Evolutionary conservation across 2,329 filamentous ascomycete genomes (phyloP).

Genomic region (Penicillium sp.): DNA sequence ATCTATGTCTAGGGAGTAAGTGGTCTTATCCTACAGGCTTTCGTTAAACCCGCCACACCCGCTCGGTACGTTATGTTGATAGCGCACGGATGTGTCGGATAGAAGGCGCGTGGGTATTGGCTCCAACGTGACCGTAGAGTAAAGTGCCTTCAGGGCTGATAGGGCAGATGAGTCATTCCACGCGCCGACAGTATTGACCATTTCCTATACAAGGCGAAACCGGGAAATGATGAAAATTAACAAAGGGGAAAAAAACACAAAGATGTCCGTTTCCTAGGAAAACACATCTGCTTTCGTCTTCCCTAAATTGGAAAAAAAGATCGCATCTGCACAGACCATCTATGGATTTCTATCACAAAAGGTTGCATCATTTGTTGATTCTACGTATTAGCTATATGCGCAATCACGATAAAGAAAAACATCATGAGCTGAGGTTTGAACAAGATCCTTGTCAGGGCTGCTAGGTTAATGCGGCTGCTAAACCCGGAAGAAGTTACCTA

Average conservation of each 20-base stretch:
- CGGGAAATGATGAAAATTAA: no score
- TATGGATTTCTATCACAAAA: neutral
- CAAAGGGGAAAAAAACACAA: no score
- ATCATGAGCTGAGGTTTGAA: slow-evolving; percentile 1
- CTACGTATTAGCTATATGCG: neutral
- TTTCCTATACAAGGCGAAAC: no score
- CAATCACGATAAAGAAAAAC: neutral
- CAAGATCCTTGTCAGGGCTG: neutral
- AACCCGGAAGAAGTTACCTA: neutral
- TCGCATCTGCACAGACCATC: neutral
- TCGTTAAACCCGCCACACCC: slow-evolving; percentile 26
- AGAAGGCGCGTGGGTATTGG: slow-evolving; percentile 5
- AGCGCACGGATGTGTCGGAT: slow-evolving; percentile 22
- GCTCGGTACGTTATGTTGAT: slow-evolving; percentile 14
- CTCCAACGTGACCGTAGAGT: neutral
- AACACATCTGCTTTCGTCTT: no score
- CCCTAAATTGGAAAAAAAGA: no score
- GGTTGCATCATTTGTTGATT: neutral
- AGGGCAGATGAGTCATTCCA: neutral
- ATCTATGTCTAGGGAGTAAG: neutral
- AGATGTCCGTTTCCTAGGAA: no score
- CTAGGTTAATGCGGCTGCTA: slow-evolving; percentile 5
- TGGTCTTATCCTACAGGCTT: neutral
- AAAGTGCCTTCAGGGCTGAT: neutral
- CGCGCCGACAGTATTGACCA: neutral